Conservation (phyloP, 352 stramenopile species). For the Phytophthora chlamydospora region DNA sequence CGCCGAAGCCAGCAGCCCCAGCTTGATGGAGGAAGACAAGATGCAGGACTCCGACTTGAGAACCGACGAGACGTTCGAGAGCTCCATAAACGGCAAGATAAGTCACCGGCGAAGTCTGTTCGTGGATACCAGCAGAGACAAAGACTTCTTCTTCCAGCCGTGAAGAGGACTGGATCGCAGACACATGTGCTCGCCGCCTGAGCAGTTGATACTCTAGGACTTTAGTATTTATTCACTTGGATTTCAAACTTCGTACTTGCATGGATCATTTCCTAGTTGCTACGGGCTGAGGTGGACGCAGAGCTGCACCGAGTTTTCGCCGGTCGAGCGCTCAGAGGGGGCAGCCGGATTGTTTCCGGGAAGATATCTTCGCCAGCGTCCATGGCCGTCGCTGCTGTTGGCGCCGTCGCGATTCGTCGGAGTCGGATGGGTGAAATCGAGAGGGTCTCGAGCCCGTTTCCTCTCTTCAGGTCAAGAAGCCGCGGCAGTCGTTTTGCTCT, state of each 20-base stretch:
- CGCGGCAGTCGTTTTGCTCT: slow-evolving; percentile 31
- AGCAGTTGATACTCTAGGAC: slow-evolving; percentile 16
- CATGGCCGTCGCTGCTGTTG: slow-evolving; percentile 27
- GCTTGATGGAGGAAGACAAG: slow-evolving; percentile 23
- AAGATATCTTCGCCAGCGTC: slow-evolving; percentile 26
- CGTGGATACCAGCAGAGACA: slow-evolving; percentile 25
- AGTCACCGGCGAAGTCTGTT: slow-evolving; percentile 18
- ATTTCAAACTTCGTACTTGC: slow-evolving; percentile 15
- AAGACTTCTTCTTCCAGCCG: slow-evolving; percentile 13
- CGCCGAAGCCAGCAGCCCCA: slow-evolving; percentile 17
- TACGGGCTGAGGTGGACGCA: slow-evolving; percentile 12
- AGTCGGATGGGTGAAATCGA: slow-evolving; percentile 43
- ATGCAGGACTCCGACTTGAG: not conserved
- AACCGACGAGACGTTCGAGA: slow-evolving; percentile 1
- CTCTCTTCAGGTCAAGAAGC: slow-evolving; percentile 22
- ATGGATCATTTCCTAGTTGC: slow-evolving; percentile 9
- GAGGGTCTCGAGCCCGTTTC: slow-evolving; percentile 14
- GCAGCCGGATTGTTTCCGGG: slow-evolving; percentile 47
- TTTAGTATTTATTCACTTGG: slow-evolving; percentile 43
- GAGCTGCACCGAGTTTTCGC: slow-evolving; percentile 14
- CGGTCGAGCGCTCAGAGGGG: slow-evolving; percentile 44
- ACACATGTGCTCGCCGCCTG: not conserved
- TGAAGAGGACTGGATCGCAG: slow-evolving; percentile 13
- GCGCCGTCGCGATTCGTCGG: slow-evolving; percentile 53
- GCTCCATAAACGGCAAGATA: slow-evolving; percentile 1